A percentile compares a stretch with the other conserved stretches of the same genome.
phyloP scores from a whole-genome alignment of 2,329 filamentous ascomycete genomes.

The Elsinoe fawcettii region DNA sequence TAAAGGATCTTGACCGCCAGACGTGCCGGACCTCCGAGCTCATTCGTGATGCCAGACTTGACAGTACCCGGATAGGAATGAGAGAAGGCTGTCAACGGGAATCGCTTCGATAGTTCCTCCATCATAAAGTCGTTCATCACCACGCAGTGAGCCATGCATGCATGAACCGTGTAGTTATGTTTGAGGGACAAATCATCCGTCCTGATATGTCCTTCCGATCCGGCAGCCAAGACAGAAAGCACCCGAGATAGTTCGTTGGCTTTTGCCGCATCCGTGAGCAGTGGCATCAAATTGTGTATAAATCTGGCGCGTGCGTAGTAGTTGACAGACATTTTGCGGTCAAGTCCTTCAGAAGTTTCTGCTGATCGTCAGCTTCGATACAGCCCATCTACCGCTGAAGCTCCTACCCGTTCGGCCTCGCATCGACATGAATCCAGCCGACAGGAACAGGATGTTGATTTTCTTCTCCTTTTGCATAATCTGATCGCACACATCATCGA shows the following conservation, averaged over 20 bases:
- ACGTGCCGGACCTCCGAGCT: constrained; percentile 28
- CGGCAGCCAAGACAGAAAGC: constrained; percentile 47
- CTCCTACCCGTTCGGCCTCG: constrained; percentile 7
- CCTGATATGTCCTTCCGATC: constrained; percentile 46
- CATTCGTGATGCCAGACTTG: constrained; percentile 37
- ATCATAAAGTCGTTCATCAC: constrained; percentile 46
- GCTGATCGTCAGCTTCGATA: neutral
- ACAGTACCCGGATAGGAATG: constrained; percentile 45
- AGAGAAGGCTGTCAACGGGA: constrained; percentile 42
- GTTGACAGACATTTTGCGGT: constrained; percentile 43
- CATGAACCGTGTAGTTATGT: constrained; percentile 32
- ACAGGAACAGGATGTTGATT: constrained; percentile 51
- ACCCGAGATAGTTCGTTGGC: constrained; percentile 42
- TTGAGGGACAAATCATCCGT: constrained; percentile 40
- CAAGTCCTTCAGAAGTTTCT: constrained; percentile 53
- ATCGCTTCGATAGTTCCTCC: constrained; percentile 41
- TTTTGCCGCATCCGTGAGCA: constrained; percentile 39
- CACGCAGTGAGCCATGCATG: constrained; percentile 37
- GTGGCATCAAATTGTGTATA: constrained; percentile 49
- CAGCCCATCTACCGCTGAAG: neutral
- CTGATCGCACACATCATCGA: constrained; percentile 39
- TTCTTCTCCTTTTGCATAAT: constrained; percentile 44
- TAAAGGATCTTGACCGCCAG: constrained; percentile 30
- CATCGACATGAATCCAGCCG: constrained; percentile 41
- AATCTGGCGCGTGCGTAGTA: constrained; percentile 54